Conservation (phyloP, 1,284 basidiomycete species). For the Ustilago shanxiensis region DNA sequence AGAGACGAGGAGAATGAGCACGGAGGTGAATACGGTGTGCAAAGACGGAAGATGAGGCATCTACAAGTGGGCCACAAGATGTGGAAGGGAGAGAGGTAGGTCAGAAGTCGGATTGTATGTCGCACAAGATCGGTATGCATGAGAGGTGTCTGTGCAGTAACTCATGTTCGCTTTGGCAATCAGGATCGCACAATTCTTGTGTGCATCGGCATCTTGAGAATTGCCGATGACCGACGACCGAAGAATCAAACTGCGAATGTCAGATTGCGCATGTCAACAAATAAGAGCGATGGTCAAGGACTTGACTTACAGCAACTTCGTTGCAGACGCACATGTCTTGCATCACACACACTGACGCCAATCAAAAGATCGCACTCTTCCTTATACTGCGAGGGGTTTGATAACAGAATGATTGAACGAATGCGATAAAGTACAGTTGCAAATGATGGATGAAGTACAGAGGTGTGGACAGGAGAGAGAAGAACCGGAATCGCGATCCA, state of each 20-base stretch:
- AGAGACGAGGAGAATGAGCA: slow-evolving; percentile 31
- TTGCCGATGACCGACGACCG: neutral
- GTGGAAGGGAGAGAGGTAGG: neutral
- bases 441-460: no score
- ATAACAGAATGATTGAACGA: no score
- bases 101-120: neutral
- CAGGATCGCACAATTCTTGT: neutral
- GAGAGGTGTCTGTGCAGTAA: neutral
- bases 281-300: neutral
- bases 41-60: slow-evolving; percentile 21
- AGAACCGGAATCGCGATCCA: neutral
- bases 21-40: slow-evolving; percentile 35
- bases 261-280: neutral
- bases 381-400: neutral
- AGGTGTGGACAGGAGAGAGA: no score
- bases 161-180: slow-evolving; percentile 4
- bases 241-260: neutral
- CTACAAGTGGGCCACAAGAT: slow-evolving; percentile 1
- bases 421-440: neutral
- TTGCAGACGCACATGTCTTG: neutral
- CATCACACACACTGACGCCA: no score
- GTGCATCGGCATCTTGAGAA: slow-evolving; percentile 4
- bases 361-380: no score
- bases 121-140: neutral
- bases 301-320: neutral